Conservation (phyloP, 768 basidiomycete genomes). For the Lentinus brumalis region DNA sequence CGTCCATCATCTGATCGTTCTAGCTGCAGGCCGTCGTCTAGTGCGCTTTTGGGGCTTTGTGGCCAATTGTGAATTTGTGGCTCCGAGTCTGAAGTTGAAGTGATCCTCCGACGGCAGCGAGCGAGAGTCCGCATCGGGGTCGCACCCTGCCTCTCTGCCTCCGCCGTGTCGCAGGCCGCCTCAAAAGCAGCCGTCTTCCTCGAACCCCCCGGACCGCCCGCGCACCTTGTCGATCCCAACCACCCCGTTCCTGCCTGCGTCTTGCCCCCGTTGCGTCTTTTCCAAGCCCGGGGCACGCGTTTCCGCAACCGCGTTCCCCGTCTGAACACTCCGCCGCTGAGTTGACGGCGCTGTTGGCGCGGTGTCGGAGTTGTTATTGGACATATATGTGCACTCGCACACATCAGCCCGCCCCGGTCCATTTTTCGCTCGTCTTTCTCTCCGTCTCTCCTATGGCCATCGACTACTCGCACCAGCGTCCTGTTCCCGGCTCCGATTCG, state of each 20-base stretch:
- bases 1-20: slow-evolving; percentile 14
- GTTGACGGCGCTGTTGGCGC: slow-evolving; percentile 24
- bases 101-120: too few relatives aligned
- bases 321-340: slow-evolving; percentile 24
- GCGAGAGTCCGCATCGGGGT: neutral
- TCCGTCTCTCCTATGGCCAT: slow-evolving; percentile 21
- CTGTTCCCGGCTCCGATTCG: slow-evolving; percentile 5
- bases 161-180: slow-evolving; percentile 8
- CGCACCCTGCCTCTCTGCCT: neutral
- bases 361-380: slow-evolving; percentile 25
- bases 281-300: slow-evolving; percentile 6
- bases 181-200: slow-evolving; percentile 2
- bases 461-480: slow-evolving; percentile 4
- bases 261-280: slow-evolving; percentile 4
- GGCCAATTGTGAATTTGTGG: slow-evolving; percentile 3
- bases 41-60: neutral
- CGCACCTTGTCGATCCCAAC: slow-evolving; percentile 14
- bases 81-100: slow-evolving; percentile 4
- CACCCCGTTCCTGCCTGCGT: slow-evolving; percentile 3
- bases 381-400: slow-evolving; percentile 18
- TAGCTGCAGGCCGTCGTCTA: neutral
- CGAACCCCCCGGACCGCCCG: slow-evolving; percentile 12
- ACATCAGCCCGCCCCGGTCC: slow-evolving; percentile 25
- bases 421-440: slow-evolving; percentile 26
- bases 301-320: slow-evolving; percentile 15